Evolutionary conservation across 2,329 filamentous ascomycete species (phyloP), one percentile per base, ranked within the genome.

Genomic region (Knufia petricola): DNA sequence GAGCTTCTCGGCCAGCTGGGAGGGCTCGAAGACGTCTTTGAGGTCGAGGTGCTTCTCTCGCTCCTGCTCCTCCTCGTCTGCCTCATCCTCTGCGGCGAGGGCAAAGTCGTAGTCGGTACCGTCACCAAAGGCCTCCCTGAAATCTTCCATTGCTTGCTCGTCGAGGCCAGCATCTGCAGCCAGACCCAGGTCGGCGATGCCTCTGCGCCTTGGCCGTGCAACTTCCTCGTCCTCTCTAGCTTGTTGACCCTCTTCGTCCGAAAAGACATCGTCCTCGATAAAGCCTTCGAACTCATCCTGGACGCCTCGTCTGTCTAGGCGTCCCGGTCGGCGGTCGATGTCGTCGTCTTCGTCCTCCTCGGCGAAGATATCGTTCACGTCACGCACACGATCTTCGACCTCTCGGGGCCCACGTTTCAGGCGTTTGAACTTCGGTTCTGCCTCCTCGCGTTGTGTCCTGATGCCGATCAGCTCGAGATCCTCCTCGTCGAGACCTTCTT

Each of bases 1-100:
- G 65, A 96, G 84, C 68, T 87, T 90, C 68, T 98, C 92, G 49
- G 84, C 82, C 32, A 98, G 77, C 64, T 98, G 88, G 2, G 89
- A 94, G 0, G 92, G 92, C 67, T 98, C 92, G 60, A 98, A 98
- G 44, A 98, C 90, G 63, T 98, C 90, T 69, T 96, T 95, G 54
- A 98, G 78, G 66, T 95, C 87, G 36, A 96, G 79, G 38, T 83
- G 82, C 60, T 89, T 85, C 56, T 94, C 86, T 53, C 87, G 85
- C 51, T 82, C 78, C 56, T 85, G 76, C 50, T 84, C 81, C 41
- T 86, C 82, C 56, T 94, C 86, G 50, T 81, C 76, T 56, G 89
- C 84, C 43, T 88, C 83, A 39, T 92, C 85, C 65, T 96, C 89
- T 61, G 90, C 75, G 46, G 90, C 85, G 41, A 98, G 71, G 7